Base-by-base conservation (phyloP, 169 alveolate species). In the Cyclospora cayetanensis region DNA sequence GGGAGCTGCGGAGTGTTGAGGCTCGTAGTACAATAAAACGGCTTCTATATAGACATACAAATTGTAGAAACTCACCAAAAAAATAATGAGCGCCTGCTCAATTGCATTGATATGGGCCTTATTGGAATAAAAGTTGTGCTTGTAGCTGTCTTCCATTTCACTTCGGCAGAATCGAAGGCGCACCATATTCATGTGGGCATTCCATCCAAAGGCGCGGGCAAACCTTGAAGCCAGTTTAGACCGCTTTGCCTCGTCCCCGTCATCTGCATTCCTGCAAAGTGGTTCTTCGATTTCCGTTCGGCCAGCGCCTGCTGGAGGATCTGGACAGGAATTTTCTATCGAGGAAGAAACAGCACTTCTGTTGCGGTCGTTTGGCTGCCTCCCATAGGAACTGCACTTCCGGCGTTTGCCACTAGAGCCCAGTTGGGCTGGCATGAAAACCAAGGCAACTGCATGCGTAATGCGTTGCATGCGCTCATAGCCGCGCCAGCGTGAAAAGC, bases 1-100 rank as follows among this genome's bases (percentile, higher is more conserved):
- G 31, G 34, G 82, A 34, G 39, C 12, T 68, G 50, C 53, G 35
- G 34, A 34, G 18, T 20, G 4, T 22, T 20, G 60, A 46, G 20
- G 20, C 60, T 22, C 20, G 60, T 46, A 12, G 60, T 12, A 22
- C 11, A 46, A 12, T n/a, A n/a, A n/a, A n/a, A n/a, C n/a, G n/a
- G n/a, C n/a, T n/a, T n/a, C n/a, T n/a, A n/a, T n/a, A n/a, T n/a
- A n/a, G n/a, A n/a, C n/a, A n/a, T n/a, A n/a, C n/a, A n/a, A n/a
- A n/a, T n/a, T n/a, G n/a, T n/a, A n/a, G n/a, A 12, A 31, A 31
- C 93, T 25, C 35, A 89, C 93, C 90, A 89, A 35, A 79, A 89
- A 89, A 4, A 89, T 74, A 79, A 89, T 60, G 50, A 89, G 80
- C 29, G 90, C 93, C 35, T 89, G 93, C 41, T 89, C 89, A 37